These are phyloP conservation scores for Pythium pyrilobum DNA, from an alignment of 352 stramenopile species.

Conservation along the genomic window DNA sequence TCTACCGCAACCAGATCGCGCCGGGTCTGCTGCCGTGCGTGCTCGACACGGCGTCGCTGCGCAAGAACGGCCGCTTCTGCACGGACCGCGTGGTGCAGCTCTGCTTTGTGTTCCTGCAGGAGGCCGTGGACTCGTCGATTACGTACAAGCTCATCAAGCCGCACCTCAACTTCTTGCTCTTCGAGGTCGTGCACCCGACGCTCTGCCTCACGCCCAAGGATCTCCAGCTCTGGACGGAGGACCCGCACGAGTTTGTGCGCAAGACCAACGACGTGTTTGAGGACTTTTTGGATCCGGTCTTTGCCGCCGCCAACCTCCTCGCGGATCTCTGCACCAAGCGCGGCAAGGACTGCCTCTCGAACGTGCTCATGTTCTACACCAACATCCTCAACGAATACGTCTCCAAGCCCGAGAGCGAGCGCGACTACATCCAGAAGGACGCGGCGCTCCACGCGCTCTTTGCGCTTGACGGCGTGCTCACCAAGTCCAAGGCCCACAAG, in stretches of 20 bases:
- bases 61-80: conserved; percentile 93
- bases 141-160: conserved; percentile 98
- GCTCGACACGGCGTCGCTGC: conserved; percentile 90
- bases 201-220: conserved; percentile 94
- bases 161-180: conserved; percentile 96
- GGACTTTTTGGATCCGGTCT: conserved; percentile 95
- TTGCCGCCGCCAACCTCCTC: conserved; percentile 93
- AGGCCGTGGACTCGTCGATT: conserved; percentile 92
- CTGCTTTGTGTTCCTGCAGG: conserved; percentile 91
- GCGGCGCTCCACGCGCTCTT: conserved; percentile 92
- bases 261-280: conserved; percentile 97
- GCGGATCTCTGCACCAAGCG: conserved; percentile 93
- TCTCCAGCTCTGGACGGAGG: conserved; percentile 93
- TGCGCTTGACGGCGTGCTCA: conserved; percentile 88
- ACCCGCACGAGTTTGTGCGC: conserved; percentile 97
- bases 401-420: conserved; percentile 48
- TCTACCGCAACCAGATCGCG: conserved; percentile 92
- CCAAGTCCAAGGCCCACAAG: conserved; percentile 93
- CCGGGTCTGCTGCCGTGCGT: conserved; percentile 75
- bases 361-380: conserved; percentile 89
- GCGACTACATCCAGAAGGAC: conserved; percentile 96
- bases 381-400: conserved; percentile 92
- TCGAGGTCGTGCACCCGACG: conserved; percentile 95
- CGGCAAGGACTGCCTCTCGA: conserved; percentile 92
- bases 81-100: conserved; percentile 95